Evolutionary conservation across 495 filamentous ascomycete species (phyloP).

Genomic region (Annulohypoxylon nitens): DNA sequence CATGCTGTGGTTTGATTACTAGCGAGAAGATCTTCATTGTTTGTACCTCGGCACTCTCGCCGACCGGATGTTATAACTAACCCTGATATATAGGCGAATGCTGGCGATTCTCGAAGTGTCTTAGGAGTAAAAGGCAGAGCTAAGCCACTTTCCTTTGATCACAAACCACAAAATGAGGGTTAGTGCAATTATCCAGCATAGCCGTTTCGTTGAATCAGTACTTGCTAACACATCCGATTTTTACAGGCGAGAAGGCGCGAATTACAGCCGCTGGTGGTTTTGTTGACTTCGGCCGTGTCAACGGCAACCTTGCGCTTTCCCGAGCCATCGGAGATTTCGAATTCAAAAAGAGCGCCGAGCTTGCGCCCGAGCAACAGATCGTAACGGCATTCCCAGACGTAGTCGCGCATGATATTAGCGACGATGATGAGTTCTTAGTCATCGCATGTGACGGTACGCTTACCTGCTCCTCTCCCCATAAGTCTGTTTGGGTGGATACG

Average conservation of each 20-base stretch:
- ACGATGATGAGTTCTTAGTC: conserved; percentile 97
- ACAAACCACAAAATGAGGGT: conserved; percentile 99
- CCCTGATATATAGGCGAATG: conserved; percentile 77
- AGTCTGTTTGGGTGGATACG: conserved; percentile 15
- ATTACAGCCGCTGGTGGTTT: conserved; percentile 97
- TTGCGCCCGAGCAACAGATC: conserved; percentile 96
- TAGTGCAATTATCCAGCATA: conserved; percentile 26
- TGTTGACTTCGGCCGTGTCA: conserved; percentile 98
- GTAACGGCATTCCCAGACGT: conserved; percentile 98
- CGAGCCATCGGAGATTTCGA: conserved; percentile 99
- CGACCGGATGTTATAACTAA: conserved; percentile 38
- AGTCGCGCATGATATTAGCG: conserved; percentile 84
- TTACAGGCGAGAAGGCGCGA: conserved; percentile 90
- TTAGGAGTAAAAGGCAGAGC: conserved; percentile 95
- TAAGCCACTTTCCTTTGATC: conserved; percentile 96
- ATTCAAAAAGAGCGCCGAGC: conserved; percentile 98
- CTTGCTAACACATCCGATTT: conserved; percentile 31
- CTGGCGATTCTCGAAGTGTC: conserved; percentile 94
- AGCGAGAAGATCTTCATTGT: conserved; percentile 96
- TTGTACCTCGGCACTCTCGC: conserved; percentile 36
- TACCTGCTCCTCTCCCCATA: background rate
- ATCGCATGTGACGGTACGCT: conserved; percentile 92
- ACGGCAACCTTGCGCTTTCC: conserved; percentile 97
- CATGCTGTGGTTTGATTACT: conserved; percentile 88
- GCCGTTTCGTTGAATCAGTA: background rate